Conservation (phyloP, 352 stramenopile genomes). For the Phytophthora boehmeriae region DNA sequence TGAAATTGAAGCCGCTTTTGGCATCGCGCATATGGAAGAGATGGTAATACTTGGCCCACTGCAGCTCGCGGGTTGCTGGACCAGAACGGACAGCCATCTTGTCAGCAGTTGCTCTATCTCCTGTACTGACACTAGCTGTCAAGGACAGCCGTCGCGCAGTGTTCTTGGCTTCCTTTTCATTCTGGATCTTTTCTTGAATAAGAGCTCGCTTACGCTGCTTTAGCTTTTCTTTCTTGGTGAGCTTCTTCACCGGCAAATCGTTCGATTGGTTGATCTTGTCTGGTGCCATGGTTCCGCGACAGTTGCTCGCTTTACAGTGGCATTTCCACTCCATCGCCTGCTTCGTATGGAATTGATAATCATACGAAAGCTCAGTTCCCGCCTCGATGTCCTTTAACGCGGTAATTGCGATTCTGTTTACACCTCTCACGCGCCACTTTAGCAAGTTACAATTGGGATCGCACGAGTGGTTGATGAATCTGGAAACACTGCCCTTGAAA, state of each 20-base stretch:
- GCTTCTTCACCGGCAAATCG: slow-evolving; percentile 53
- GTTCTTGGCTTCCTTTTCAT: slow-evolving; percentile 70
- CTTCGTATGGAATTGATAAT: slow-evolving; percentile 94
- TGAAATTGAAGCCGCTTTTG: slow-evolving; percentile 70
- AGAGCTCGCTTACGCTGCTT: slow-evolving; percentile 74
- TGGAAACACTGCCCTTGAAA: slow-evolving; percentile 92
- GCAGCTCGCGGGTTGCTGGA: slow-evolving; percentile 59
- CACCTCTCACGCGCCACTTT: slow-evolving; percentile 94
- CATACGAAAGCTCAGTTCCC: slow-evolving; percentile 93
- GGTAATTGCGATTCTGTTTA: slow-evolving; percentile 94
- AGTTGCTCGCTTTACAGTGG: slow-evolving; percentile 81
- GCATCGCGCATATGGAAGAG: slow-evolving; percentile 75
- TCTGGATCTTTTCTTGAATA: slow-evolving; percentile 67
- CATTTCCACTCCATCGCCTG: slow-evolving; percentile 89
- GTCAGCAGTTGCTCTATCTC: slow-evolving; percentile 45
- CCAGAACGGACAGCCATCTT: slow-evolving; percentile 70
- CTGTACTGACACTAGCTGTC: slow-evolving; percentile 64
- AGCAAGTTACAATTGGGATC: slow-evolving; percentile 95
- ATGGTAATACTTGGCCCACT: slow-evolving; percentile 52
- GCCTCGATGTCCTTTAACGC: slow-evolving; percentile 88
- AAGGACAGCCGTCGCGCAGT: slow-evolving; percentile 65
- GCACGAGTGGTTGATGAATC: slow-evolving; percentile 98
- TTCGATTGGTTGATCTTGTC: slow-evolving; percentile 66
- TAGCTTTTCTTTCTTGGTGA: slow-evolving; percentile 82
- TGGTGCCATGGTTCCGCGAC: slow-evolving; percentile 87